Percentiles rank a stretch among this genome's conserved stretches.
These are phyloP conservation scores for Thielaviopsis musarum DNA, from an alignment of 2,329 filamentous ascomycete species.

Conservation along the genomic window DNA sequence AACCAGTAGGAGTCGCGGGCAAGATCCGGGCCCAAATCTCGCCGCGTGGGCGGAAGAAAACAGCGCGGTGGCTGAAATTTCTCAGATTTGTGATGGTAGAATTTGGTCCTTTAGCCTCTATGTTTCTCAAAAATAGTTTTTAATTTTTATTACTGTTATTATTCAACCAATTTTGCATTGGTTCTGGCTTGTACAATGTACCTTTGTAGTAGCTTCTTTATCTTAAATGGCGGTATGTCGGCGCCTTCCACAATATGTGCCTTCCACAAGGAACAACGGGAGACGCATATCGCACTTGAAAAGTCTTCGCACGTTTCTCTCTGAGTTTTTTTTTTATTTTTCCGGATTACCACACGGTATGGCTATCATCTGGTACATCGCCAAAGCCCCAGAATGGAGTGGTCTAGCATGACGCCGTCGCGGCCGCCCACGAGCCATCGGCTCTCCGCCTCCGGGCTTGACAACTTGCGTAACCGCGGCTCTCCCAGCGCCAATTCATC, in stretches of 20 bases:
- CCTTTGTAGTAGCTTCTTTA: background rate
- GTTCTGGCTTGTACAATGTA: background rate
- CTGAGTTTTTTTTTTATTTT: too few relatives aligned
- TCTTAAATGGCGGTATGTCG: background rate
- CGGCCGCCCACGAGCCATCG: background rate
- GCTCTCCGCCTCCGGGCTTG: background rate
- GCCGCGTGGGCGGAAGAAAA: background rate
- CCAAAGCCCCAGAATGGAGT: background rate
- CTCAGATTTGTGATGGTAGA: too few relatives aligned
- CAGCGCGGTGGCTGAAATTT: too few relatives aligned
- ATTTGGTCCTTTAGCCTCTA: too few relatives aligned
- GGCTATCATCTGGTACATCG: background rate
- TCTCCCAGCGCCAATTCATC: slow-evolving; percentile 9
- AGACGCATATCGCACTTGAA: background rate
- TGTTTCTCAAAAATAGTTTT: too few relatives aligned
- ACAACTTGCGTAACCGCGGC: background rate
- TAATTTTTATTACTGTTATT: background rate
- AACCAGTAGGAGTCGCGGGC: background rate
- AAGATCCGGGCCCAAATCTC: background rate
- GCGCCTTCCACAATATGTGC: background rate
- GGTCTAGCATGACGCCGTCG: background rate
- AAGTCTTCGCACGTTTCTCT: too few relatives aligned
- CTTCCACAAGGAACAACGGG: background rate
- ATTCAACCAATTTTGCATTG: background rate
- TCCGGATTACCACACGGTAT: background rate